Conservation (phyloP, 2,329 filamentous ascomycete genomes). For the Botrytis deweyae region DNA sequence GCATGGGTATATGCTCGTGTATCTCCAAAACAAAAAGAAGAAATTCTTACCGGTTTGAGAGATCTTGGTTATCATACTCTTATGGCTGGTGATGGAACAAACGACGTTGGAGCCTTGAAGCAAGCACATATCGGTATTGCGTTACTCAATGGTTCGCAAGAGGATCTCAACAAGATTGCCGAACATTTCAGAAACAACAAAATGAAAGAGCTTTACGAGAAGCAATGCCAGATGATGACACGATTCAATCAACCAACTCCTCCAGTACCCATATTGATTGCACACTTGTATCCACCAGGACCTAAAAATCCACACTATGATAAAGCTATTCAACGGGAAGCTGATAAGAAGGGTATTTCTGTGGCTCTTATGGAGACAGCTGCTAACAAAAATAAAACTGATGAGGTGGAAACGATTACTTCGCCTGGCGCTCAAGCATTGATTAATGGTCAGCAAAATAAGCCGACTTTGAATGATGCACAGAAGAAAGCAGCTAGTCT, state of each 20-base stretch:
- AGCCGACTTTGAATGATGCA: slow-evolving; percentile 60
- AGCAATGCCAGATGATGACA: slow-evolving; percentile 87
- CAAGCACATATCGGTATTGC: slow-evolving; percentile 97
- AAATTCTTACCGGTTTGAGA: slow-evolving; percentile 94
- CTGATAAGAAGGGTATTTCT: slow-evolving; percentile 71
- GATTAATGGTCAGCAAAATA: slow-evolving; percentile 52
- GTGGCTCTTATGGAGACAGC: slow-evolving; percentile 52
- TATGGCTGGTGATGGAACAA: slow-evolving; percentile 98
- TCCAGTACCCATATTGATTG: slow-evolving; percentile 89
- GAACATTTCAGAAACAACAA: slow-evolving; percentile 92
- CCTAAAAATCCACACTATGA: slow-evolving; percentile 90
- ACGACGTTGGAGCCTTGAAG: slow-evolving; percentile 96
- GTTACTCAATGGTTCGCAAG: slow-evolving; percentile 87
- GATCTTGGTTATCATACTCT: slow-evolving; percentile 96
- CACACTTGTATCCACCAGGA: slow-evolving; percentile 90
- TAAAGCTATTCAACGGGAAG: slow-evolving; percentile 86
- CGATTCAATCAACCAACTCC: slow-evolving; percentile 91
- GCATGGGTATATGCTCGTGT: slow-evolving; percentile 98
- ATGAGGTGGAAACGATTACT: slow-evolving; percentile 62
- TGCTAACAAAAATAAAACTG: slow-evolving; percentile 52
- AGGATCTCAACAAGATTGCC: slow-evolving; percentile 86
- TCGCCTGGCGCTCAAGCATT: slow-evolving; percentile 63
- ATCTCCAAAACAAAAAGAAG: slow-evolving; percentile 97
- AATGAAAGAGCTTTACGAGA: slow-evolving; percentile 99
- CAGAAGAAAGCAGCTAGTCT: slow-evolving; percentile 72